Evolutionary conservation across 1,139 yeast species (phyloP).

Genomic region (Suzukiozyma palmioleophila): DNA sequence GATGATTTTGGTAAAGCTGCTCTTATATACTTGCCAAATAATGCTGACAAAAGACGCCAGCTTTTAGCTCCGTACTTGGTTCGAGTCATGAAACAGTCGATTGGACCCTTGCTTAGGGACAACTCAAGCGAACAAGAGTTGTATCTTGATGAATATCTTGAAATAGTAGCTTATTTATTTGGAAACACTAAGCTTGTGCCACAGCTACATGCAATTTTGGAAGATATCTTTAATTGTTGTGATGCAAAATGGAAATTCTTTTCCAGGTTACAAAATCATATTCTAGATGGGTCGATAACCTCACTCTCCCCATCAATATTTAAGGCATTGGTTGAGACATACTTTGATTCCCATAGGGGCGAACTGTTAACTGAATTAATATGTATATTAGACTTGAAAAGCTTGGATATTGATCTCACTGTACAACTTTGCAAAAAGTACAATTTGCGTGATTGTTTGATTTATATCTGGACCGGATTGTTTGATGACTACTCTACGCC

Average conservation of each 20-base stretch:
- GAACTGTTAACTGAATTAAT: conserved; percentile 58
- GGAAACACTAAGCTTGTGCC: neutral
- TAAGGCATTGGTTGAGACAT: conserved; percentile 52
- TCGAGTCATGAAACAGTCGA: conserved; percentile 51
- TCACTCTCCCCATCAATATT: conserved; percentile 60
- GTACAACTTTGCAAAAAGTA: conserved; percentile 53
- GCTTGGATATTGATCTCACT: conserved; percentile 73
- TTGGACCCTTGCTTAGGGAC: conserved; percentile 35
- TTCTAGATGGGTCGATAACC: conserved; percentile 43
- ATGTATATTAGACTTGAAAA: conserved; percentile 57
- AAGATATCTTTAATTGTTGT: conserved; percentile 48
- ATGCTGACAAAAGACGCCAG: conserved; percentile 36
- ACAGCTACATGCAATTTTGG: conserved; percentile 35
- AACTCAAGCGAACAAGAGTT: conserved; percentile 11
- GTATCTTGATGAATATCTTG: conserved; percentile 18
- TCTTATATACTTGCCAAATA: conserved; percentile 51
- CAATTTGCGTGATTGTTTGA: conserved; percentile 53
- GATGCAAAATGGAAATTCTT: conserved; percentile 40
- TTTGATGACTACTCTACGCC: conserved; percentile 69
- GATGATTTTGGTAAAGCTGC: conserved; percentile 44
- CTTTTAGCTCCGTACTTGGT: conserved; percentile 53
- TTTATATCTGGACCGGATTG: conserved; percentile 65
- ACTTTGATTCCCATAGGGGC: conserved; percentile 37
- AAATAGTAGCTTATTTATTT: conserved; percentile 8
- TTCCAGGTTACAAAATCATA: conserved; percentile 44